Conservation (phyloP, 805 yeast genomes). For the Ogataea dorogensis region DNA sequence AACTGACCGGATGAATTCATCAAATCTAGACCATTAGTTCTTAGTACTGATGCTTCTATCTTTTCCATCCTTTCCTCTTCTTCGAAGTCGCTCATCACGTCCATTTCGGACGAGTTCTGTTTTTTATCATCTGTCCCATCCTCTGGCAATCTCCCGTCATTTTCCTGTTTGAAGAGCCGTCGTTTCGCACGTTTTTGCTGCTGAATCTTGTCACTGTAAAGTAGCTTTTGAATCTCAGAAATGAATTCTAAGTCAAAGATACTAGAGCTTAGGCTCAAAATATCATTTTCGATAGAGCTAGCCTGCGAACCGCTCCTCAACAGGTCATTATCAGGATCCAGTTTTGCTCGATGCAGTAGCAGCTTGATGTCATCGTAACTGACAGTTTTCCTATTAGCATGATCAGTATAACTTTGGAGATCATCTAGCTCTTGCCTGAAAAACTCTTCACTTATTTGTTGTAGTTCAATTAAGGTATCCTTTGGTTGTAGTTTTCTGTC, state of each 20-base stretch:
- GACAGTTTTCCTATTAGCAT: conserved; percentile 31
- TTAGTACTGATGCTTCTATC: conserved; percentile 3
- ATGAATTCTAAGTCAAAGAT: conserved; percentile 27
- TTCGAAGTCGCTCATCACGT: conserved; percentile 7
- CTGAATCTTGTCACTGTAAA: conserved; percentile 23
- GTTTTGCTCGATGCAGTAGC: conserved; percentile 31
- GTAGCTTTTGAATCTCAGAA: conserved; percentile 26
- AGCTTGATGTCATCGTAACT: conserved; percentile 36
- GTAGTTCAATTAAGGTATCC: conserved; percentile 29
- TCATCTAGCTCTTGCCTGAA: conserved; percentile 36
- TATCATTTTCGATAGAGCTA: conserved; percentile 16
- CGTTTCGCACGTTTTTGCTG: conserved; percentile 12
- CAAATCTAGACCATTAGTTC: neutral
- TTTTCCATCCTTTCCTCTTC: conserved; percentile 11
- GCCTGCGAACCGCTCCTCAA: conserved; percentile 2
- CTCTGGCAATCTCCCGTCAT: conserved; percentile 9
- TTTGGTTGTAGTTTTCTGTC: conserved; percentile 21
- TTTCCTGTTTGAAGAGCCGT: conserved; percentile 2
- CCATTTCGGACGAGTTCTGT: neutral
- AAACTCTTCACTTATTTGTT: conserved; percentile 36
- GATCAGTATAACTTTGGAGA: conserved; percentile 35
- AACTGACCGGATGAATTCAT: neutral
- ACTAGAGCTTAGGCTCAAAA: conserved; percentile 15
- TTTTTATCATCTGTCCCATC: conserved; percentile 8
- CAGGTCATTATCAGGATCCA: conserved; percentile 20